Evolutionary conservation across 2,329 filamentous ascomycete species (phyloP), one percentile per base, ranked within the genome.

Genomic region (Colletotrichum agaves): DNA sequence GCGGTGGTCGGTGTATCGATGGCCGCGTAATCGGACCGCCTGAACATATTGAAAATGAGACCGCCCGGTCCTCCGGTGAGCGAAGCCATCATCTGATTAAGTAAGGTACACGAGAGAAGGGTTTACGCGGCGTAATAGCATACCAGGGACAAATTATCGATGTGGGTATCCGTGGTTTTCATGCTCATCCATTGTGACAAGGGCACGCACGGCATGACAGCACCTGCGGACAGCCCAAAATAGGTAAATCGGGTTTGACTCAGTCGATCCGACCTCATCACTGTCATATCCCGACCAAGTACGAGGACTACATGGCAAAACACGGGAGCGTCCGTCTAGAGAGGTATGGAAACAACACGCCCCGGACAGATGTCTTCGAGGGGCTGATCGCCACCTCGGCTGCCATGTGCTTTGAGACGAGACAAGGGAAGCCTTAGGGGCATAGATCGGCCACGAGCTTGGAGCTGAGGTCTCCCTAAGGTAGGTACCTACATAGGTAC

Each of bases 21-120:
- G 39, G 55, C 55, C 55, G 27, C 55, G 55, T 58, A 58, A 58
- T 58, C 55, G 55, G 55, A 58, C 41, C 41, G 55, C 55, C 37
- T 46, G 27, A n/a, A 15, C 3, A 27, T 27, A 27, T 27, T 27
- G 27, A 27, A 8, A 27, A 27, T 8, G 27, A 27, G 27, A 27
- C 27, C 27, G 27, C 27, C 27, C 6, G 1, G 27, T 27, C 27
- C 27, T 27, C 5, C 27, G 27, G 27, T 8, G 27, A 27, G 27
- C 27, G 27, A 27, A 27, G 27, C 27, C 27, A 8, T 27, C 6
- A 27, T 27, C 8, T 5, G 27, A 27, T 27, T 27, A 27, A 27
- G 27, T 27, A 27, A 27, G 27, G 27, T 27, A 7, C 27, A 27
- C 27, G 27, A 27, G 13, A 37, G 35, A 37, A 37, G 13, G 12